A percentile compares a stretch with the other conserved stretches of the same genome.
Conservation (phyloP, 306 rosid genomes). For the Rubus parviflorus region DNA sequence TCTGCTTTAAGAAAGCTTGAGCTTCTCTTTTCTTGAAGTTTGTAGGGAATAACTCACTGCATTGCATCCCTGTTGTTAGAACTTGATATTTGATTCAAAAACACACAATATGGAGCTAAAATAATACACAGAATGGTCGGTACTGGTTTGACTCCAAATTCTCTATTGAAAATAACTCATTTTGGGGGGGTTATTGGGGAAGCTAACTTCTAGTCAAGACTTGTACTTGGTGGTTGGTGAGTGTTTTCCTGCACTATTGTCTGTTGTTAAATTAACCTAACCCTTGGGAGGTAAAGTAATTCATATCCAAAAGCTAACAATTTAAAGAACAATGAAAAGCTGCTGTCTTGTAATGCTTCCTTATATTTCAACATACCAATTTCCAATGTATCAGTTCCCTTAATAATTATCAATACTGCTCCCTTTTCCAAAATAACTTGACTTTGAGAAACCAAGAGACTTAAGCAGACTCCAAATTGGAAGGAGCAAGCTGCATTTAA, state of each 20-base stretch:
- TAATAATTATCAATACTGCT: neutral
- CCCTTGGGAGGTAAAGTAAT: neutral
- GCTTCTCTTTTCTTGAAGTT: constrained; percentile 3
- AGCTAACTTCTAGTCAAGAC: neutral
- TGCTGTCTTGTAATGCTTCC: neutral
- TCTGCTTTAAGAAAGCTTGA: constrained; percentile 11
- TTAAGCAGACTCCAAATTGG: neutral
- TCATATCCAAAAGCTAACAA: neutral
- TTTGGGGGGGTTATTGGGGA: neutral
- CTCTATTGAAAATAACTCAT: neutral
- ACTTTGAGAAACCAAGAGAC: neutral
- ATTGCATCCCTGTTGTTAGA: constrained; percentile 14
- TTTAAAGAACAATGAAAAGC: neutral
- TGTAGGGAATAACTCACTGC: constrained; percentile 24
- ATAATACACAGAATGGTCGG: constrained; percentile 4
- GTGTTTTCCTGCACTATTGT: neutral
- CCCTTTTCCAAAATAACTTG: neutral
- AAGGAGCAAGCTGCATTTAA: neutral
- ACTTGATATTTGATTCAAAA: neutral
- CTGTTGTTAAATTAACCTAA: neutral
- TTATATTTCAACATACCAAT: neutral
- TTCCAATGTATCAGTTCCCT: constrained; percentile 1
- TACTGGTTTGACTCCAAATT: constrained; percentile 4
- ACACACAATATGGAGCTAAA: neutral
- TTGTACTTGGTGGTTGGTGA: neutral